A percentile compares a stretch with the other conserved stretches of the same genome.
Conservation (phyloP, 1,139 yeast genomes). For the Saccharomyces hybrid region DNA sequence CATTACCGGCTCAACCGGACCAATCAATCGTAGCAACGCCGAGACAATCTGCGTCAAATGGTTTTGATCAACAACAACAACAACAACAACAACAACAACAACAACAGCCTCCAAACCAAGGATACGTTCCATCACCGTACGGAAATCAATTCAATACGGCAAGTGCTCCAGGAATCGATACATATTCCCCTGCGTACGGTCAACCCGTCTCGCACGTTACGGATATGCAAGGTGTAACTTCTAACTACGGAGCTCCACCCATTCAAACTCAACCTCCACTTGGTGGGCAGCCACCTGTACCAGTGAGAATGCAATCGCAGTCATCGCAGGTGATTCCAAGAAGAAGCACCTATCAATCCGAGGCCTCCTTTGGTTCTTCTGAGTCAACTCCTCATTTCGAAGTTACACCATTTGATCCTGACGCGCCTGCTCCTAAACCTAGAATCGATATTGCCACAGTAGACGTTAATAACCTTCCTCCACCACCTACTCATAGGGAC, state of each 20-base stretch:
- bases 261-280: neutral
- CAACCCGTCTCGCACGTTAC: neutral
- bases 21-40: neutral
- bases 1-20: constrained; percentile 1
- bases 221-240: neutral
- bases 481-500: constrained; percentile 28
- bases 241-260: neutral
- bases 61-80: constrained; percentile 3
- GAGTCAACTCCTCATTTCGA: constrained; percentile 6
- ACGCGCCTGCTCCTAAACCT: constrained; percentile 12
- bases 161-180: neutral
- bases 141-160: neutral
- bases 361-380: neutral
- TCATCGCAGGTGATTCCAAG: neutral
- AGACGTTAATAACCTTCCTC: constrained; percentile 19
- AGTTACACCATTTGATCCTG: constrained; percentile 22
- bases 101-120: constrained; percentile 4
- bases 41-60: neutral
- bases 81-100: neutral
- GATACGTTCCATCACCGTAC: neutral
- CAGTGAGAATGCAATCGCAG: neutral
- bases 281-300: neutral
- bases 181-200: neutral
- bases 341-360: neutral
- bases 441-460: constrained; percentile 11